Percentiles rank a stretch among this genome's conserved stretches.
phyloP scores from a whole-genome alignment of 352 stramenopile genomes.

The Globisporangium emineosum region DNA sequence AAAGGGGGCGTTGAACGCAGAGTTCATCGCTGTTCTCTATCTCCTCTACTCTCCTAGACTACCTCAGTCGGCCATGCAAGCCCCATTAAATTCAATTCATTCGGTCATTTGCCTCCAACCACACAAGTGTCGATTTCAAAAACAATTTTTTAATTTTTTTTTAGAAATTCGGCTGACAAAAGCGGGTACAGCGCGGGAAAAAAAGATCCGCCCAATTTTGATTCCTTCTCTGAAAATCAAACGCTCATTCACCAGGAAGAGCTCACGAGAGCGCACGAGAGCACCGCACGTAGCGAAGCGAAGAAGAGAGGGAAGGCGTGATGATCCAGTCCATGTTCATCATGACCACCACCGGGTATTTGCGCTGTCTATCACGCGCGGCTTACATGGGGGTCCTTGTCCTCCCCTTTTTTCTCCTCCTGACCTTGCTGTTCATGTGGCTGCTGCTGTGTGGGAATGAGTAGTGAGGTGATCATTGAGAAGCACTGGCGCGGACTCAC shows the following conservation, averaged over 20 bases:
- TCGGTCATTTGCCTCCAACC: too few species aligned
- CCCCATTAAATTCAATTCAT: too few species aligned
- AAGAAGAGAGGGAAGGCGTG: neutral
- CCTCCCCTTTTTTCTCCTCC: too few species aligned
- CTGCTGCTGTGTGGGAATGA: constrained; percentile 9
- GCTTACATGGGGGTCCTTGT: too few species aligned
- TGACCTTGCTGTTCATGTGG: neutral
- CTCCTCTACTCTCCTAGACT: too few species aligned
- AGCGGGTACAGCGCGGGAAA: neutral
- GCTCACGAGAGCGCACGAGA: neutral
- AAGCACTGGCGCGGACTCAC: constrained; percentile 97
- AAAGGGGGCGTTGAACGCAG: too few species aligned
- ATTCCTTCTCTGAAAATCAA: neutral
- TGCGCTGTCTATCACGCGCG: too few species aligned
- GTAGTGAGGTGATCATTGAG: constrained; percentile 96
- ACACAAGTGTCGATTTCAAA: too few species aligned
- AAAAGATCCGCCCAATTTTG: neutral
- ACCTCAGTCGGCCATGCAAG: too few species aligned
- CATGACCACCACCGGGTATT: constrained; percentile 91
- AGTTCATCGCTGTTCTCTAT: too few species aligned
- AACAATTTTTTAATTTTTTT: too few species aligned
- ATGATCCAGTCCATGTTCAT: constrained; percentile 99
- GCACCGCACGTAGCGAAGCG: neutral
- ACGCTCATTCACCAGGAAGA: constrained; percentile 1
- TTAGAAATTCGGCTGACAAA: too few species aligned